A percentile compares a stretch with the other conserved stretches of the same genome.
These are phyloP conservation scores for Fusarium haematococcum DNA, from an alignment of 2,329 filamentous ascomycete genomes.

Conservation along the genomic window DNA sequence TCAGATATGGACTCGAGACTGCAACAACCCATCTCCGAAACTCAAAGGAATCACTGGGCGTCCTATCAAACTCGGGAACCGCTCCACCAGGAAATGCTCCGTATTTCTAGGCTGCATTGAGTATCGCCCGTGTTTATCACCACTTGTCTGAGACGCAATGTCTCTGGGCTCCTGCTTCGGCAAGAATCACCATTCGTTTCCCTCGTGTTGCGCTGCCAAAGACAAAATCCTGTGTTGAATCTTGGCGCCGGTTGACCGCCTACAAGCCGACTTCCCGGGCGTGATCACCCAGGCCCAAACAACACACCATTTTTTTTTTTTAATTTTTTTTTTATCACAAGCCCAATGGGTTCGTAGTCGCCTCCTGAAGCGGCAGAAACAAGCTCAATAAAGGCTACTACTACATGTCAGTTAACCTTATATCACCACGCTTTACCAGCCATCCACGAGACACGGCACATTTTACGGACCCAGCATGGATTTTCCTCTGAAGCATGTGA, in stretches of 20 bases:
- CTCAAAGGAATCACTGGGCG: conserved; percentile 1
- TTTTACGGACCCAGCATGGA: not conserved
- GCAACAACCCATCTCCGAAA: not conserved
- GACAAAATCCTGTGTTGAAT: conserved; percentile 5
- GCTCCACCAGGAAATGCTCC: not conserved
- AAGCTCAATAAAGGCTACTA: not conserved
- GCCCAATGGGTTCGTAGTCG: not conserved
- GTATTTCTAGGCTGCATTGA: conserved; percentile 8
- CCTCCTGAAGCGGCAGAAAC: not conserved
- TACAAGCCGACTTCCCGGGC: conserved; percentile 8
- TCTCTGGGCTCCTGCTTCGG: conserved; percentile 8
- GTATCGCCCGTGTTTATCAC: conserved; percentile 7
- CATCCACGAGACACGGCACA: not conserved
- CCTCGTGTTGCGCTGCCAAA: conserved; percentile 13
- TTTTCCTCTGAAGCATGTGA: not conserved
- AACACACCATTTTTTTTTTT: not conserved
- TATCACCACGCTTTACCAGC: not conserved
- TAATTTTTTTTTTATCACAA: conserved; percentile 8
- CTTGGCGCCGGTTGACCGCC: conserved; percentile 18
- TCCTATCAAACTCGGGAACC: not conserved
- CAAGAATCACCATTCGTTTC: conserved; percentile 21
- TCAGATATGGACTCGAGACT: not conserved
- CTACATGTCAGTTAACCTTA: not conserved
- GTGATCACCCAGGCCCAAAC: conserved; percentile 3
- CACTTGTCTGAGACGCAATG: conserved; percentile 7